phyloP scores from a whole-genome alignment of 306 rosid genomes.

The Fragaria ananassa region DNA sequence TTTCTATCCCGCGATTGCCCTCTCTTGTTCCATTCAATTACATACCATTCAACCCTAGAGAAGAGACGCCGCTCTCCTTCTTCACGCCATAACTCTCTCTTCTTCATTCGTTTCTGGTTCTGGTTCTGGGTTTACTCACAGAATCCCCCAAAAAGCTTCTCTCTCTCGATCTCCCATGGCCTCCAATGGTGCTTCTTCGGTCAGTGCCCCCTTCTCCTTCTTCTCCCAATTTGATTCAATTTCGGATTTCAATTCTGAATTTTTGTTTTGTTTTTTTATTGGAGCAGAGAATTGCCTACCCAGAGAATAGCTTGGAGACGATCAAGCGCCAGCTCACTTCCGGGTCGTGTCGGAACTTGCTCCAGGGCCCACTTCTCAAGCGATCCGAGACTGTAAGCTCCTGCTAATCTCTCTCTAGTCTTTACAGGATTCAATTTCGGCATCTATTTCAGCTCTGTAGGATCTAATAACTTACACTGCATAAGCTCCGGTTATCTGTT shows the following conservation, averaged over 20 bases:
- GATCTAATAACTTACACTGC: not conserved
- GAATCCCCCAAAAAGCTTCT: not conserved
- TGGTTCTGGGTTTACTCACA: too few relatives aligned
- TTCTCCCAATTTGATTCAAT: not conserved
- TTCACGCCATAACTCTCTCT: too few relatives aligned
- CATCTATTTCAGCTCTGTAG: not conserved
- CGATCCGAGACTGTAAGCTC: conserved; percentile 86
- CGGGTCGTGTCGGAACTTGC: conserved; percentile 77
- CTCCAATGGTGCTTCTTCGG: conserved; percentile 65
- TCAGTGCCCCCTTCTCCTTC: conserved; percentile 24
- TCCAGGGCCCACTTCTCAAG: conserved; percentile 98
- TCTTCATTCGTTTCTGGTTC: too few relatives aligned
- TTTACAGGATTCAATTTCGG: not conserved
- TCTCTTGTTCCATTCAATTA: too few relatives aligned
- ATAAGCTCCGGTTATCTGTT: not conserved
- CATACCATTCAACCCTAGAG: too few relatives aligned
- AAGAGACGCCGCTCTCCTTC: too few relatives aligned
- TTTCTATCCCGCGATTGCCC: too few relatives aligned
- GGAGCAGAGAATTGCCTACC: conserved; percentile 59
- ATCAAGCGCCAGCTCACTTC: conserved; percentile 96
- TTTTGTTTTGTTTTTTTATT: not conserved
- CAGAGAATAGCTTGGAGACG: conserved; percentile 90
- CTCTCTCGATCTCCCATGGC: conserved; percentile 60
- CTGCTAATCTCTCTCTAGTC: not conserved
- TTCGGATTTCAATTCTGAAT: not conserved